Evolutionary conservation across 345 rosid genomes (phyloP).

Genomic region (Brassica cretica): DNA sequence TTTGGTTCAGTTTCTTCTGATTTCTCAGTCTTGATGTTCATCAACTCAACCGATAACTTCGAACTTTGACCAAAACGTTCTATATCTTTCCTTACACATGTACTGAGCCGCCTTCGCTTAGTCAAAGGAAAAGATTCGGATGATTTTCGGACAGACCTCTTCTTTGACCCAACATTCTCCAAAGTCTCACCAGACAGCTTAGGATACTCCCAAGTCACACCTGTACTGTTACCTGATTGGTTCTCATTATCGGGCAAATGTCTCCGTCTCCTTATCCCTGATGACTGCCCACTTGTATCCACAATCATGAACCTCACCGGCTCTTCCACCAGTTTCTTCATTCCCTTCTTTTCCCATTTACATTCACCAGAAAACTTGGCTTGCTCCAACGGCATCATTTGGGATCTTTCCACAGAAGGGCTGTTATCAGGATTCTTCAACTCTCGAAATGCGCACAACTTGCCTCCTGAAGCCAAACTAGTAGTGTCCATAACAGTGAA

Average conservation of each 20-base stretch:
- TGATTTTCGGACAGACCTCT: constrained; percentile 45
- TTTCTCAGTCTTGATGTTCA: constrained; percentile 21
- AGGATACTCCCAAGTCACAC: background rate
- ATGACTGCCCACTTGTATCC: constrained; percentile 55
- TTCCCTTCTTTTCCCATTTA: constrained; percentile 13
- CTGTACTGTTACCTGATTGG: background rate
- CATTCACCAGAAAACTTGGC: constrained; percentile 9
- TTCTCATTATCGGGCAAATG: constrained; percentile 35
- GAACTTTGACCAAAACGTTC: constrained; percentile 31
- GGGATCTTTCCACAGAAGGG: constrained; percentile 18
- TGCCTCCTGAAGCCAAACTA: constrained; percentile 44
- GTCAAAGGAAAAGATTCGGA: constrained; percentile 39
- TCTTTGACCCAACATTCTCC: constrained; percentile 44
- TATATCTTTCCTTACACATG: constrained; percentile 50
- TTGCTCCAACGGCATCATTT: constrained; percentile 19
- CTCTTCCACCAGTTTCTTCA: constrained; percentile 31
- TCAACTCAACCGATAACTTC: constrained; percentile 24
- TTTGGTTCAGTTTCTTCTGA: constrained; percentile 32
- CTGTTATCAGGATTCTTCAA: constrained; percentile 12
- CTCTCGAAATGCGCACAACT: constrained; percentile 41
- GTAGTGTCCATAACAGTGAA: constrained; percentile 58
- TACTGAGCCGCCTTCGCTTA: constrained; percentile 54
- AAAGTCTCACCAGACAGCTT: constrained; percentile 16
- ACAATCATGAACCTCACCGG: constrained; percentile 48
- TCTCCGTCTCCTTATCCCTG: constrained; percentile 42